These are phyloP conservation scores for Carallia pectinifolia DNA, from an alignment of 345 rosid genomes.

Conservation along the genomic window DNA sequence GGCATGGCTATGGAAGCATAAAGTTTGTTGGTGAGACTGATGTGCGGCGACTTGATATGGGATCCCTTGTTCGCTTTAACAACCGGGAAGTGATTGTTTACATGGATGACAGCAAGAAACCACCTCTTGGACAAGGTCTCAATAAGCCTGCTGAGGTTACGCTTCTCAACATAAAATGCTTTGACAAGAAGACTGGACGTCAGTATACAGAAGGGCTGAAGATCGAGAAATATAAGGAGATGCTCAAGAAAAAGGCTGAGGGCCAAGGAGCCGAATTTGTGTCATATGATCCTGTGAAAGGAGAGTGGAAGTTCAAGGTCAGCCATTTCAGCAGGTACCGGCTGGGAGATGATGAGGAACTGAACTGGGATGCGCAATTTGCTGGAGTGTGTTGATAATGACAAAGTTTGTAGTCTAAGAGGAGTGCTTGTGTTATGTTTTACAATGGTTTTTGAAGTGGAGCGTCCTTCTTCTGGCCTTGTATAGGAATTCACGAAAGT, in stretches of 20 bases:
- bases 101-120: slow-evolving; percentile 86
- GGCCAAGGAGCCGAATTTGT: slow-evolving; percentile 88
- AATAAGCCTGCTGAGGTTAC: slow-evolving; percentile 96
- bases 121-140: slow-evolving; percentile 87
- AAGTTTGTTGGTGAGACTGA: slow-evolving; percentile 87
- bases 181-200: slow-evolving; percentile 65
- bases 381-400: slow-evolving; percentile 23
- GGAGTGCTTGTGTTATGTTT: neutral
- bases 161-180: slow-evolving; percentile 86
- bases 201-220: slow-evolving; percentile 67
- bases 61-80: slow-evolving; percentile 71
- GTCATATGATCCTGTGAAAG: slow-evolving; percentile 70
- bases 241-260: slow-evolving; percentile 78
- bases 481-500: slow-evolving; percentile 6
- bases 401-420: too few species aligned
- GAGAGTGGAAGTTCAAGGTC: slow-evolving; percentile 92
- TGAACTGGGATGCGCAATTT: slow-evolving; percentile 7
- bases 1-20: slow-evolving; percentile 83
- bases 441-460: neutral
- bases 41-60: slow-evolving; percentile 75
- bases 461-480: neutral
- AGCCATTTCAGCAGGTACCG: slow-evolving; percentile 72
- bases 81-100: slow-evolving; percentile 89
- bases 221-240: slow-evolving; percentile 69
- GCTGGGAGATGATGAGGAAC: slow-evolving; percentile 48